These are phyloP conservation scores for Peniophora sp. DNA, from an alignment of 1,284 basidiomycete species.

Conservation along the genomic window DNA sequence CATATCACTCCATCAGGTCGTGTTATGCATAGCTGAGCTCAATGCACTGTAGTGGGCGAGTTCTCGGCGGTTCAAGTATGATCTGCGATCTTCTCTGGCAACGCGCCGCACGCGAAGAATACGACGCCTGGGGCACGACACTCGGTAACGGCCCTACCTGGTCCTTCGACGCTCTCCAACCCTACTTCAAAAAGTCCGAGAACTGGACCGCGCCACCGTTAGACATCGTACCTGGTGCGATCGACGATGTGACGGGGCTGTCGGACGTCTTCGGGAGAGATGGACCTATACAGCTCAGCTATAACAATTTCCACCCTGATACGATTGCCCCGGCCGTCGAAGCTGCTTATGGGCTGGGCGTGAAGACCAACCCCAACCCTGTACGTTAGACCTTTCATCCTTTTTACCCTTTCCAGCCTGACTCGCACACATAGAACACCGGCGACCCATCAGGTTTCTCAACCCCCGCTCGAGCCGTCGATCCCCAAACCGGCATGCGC, in stretches of 20 bases:
- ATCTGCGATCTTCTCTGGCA: slow-evolving; percentile 12
- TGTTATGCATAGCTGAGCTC: no score
- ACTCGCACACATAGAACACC: slow-evolving; percentile 9
- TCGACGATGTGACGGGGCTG: slow-evolving; percentile 2
- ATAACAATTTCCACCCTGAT: slow-evolving; percentile 15
- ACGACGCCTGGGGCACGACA: slow-evolving; percentile 10
- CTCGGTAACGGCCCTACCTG: slow-evolving; percentile 10
- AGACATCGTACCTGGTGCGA: slow-evolving; percentile 5
- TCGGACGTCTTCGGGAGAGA: slow-evolving; percentile 4
- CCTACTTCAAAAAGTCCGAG: slow-evolving; percentile 11
- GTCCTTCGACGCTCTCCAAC: slow-evolving; percentile 11
- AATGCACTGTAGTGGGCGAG: slow-evolving; percentile 4
- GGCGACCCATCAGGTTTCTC: slow-evolving; percentile 16
- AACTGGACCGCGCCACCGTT: slow-evolving; percentile 10
- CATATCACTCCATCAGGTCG: no score
- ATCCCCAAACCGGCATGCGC: slow-evolving; percentile 14
- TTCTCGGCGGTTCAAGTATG: slow-evolving; percentile 13
- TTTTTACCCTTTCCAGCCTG: not conserved
- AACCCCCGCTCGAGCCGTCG: slow-evolving; percentile 14
- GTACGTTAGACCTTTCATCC: slow-evolving; percentile 9
- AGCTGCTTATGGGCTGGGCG: slow-evolving; percentile 13
- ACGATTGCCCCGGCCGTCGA: slow-evolving; percentile 12
- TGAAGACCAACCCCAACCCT: slow-evolving; percentile 14
- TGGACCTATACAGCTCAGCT: slow-evolving; percentile 11
- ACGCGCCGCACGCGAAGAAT: slow-evolving; percentile 11